phyloP scores from a whole-genome alignment of 192 early-diverging fungal genomes.

The Coemansia sp. region DNA sequence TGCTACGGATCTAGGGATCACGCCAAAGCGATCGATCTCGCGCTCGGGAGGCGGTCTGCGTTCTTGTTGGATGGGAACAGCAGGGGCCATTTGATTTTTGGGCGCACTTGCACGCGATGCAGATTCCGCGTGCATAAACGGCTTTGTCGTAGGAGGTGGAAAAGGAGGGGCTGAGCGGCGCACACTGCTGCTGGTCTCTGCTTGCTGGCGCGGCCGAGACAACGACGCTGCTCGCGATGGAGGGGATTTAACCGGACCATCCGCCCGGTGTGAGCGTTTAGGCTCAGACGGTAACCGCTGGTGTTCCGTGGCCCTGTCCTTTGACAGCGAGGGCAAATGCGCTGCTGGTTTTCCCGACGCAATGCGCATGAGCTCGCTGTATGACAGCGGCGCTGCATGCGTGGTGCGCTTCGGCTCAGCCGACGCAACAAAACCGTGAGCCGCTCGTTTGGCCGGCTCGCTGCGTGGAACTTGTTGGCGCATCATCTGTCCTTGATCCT shows the following conservation, averaged over 20 bases:
- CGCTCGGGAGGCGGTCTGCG: slow-evolving; percentile 35
- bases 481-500: not conserved
- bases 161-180: not conserved
- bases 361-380: slow-evolving; percentile 51
- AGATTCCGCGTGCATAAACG: not conserved
- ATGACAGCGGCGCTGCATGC: slow-evolving; percentile 25
- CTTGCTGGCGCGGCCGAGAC: slow-evolving; percentile 7
- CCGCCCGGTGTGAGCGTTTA: not conserved
- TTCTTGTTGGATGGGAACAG: slow-evolving; percentile 2
- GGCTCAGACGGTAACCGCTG: not conserved
- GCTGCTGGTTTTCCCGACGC: slow-evolving; percentile 27
- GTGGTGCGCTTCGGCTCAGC: slow-evolving; percentile 3
- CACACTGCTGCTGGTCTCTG: not conserved
- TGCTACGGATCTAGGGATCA: slow-evolving; percentile 10
- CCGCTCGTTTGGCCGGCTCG: not conserved
- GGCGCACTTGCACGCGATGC: not conserved
- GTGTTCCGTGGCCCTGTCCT: not conserved
- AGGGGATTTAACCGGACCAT: not conserved
- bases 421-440: not conserved
- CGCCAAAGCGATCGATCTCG: slow-evolving; percentile 50
- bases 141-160: not conserved
- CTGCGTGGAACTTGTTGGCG: not conserved
- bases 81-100: not conserved
- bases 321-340: not conserved
- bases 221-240: not conserved